Conservation (phyloP, 495 filamentous ascomycete species). For the Talaromyces thailandensis region DNA sequence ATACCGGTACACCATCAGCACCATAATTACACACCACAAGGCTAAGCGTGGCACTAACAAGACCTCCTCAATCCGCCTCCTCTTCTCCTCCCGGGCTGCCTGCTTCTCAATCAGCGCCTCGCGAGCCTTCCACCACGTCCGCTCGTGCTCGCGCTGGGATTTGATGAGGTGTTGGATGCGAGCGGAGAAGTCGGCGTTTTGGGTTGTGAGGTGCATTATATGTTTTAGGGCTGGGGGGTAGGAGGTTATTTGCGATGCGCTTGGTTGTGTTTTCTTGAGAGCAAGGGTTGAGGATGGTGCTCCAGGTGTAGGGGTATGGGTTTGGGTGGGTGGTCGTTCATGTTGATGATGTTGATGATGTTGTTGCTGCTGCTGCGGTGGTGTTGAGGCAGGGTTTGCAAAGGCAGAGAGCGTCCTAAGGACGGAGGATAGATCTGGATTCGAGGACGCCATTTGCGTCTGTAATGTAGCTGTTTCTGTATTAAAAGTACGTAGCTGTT, state of each 20-base stretch:
- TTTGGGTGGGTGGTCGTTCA: not conserved
- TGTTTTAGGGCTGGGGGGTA: constrained; percentile 55
- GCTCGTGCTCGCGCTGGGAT: constrained; percentile 55
- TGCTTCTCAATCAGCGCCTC: constrained; percentile 44
- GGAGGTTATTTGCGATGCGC: constrained; percentile 50
- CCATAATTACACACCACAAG: not conserved
- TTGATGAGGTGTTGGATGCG: constrained; percentile 47
- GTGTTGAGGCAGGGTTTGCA: constrained; percentile 15
- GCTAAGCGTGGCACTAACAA: constrained; percentile 20
- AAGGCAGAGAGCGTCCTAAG: constrained; percentile 41
- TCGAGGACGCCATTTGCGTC: constrained; percentile 4
- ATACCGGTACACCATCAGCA: constrained; percentile 8
- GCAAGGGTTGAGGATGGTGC: not conserved
- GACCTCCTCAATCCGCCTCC: constrained; percentile 44
- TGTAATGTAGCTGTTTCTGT: not conserved
- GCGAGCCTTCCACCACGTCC: constrained; percentile 51
- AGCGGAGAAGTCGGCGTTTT: constrained; percentile 30
- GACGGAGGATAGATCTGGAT: constrained; percentile 42
- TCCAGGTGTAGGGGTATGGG: not conserved
- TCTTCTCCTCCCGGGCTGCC: constrained; percentile 34
- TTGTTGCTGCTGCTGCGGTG: not conserved
- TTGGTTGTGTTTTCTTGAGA: constrained; percentile 4
- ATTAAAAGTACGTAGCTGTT: not conserved
- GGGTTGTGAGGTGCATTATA: constrained; percentile 48
- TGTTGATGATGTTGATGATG: constrained; percentile 1